phyloP scores from a whole-genome alignment of 2,329 filamentous ascomycete species.

The Scytalidium lignicola region DNA sequence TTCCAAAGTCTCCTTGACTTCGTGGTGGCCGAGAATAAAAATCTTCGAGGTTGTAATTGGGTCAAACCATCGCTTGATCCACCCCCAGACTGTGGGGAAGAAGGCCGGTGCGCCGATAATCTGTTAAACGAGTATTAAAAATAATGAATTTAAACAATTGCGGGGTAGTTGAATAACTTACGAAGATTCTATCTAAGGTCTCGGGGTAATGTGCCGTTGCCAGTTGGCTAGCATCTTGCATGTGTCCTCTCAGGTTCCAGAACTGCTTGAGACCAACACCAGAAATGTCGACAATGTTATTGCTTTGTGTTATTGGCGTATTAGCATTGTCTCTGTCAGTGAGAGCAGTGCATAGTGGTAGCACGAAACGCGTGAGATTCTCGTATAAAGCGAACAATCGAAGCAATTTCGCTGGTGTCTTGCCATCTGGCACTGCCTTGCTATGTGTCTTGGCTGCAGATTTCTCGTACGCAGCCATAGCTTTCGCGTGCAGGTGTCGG shows the following conservation, averaged over 20 bases:
- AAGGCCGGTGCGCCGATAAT: constrained; percentile 87
- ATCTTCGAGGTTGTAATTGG: constrained; percentile 94
- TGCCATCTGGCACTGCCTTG: constrained; percentile 59
- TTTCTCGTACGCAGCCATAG: constrained; percentile 73
- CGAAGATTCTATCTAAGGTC: constrained; percentile 78
- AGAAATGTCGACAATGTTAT: constrained; percentile 91
- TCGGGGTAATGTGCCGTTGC: constrained; percentile 95
- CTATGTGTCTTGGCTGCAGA: constrained; percentile 46
- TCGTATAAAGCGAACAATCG: constrained; percentile 92
- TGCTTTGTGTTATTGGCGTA: constrained; percentile 87
- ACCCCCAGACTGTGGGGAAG: constrained; percentile 91
- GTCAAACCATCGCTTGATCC: constrained; percentile 94
- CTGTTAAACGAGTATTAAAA: constrained; percentile 27
- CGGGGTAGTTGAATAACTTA: constrained; percentile 10
- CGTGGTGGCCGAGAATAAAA: constrained; percentile 72
- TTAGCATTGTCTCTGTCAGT: constrained; percentile 64
- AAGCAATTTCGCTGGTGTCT: constrained; percentile 69
- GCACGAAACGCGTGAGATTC: constrained; percentile 80
- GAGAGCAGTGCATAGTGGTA: constrained; percentile 78
- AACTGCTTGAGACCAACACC: constrained; percentile 88
- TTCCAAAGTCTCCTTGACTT: constrained; percentile 72
- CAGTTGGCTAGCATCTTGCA: constrained; percentile 85
- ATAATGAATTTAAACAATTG: background rate
- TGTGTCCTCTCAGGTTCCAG: constrained; percentile 89
- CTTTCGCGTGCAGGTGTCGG: constrained; percentile 74